These are phyloP conservation scores for Penicillium expansum DNA, from an alignment of 2,329 filamentous ascomycete genomes.

Conservation along the genomic window DNA sequence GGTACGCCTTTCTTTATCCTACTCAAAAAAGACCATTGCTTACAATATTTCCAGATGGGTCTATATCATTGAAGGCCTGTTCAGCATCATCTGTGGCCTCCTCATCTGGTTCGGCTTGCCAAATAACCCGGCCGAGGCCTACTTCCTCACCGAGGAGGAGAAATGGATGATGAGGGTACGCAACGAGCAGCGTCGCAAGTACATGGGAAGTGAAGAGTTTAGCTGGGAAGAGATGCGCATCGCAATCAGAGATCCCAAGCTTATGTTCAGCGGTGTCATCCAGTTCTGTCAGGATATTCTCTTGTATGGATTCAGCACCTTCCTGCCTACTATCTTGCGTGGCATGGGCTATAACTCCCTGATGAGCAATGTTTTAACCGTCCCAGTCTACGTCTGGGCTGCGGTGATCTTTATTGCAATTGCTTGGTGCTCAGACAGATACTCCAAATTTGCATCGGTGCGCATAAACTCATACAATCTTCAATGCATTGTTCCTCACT, in stretches of 20 bases:
- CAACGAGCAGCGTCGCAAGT: constrained; percentile 44
- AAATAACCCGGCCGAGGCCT: constrained; percentile 48
- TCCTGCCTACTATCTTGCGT: constrained; percentile 56
- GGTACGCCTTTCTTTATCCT: constrained; percentile 30
- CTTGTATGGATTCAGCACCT: constrained; percentile 58
- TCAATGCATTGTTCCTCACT: constrained; percentile 2
- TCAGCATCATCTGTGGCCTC: constrained; percentile 44
- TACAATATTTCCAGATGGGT: constrained; percentile 38
- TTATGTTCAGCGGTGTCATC: constrained; percentile 50
- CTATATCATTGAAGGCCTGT: constrained; percentile 52
- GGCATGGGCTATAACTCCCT: constrained; percentile 53
- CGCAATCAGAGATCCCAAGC: constrained; percentile 46
- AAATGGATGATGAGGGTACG: constrained; percentile 52
- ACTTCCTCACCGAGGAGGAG: constrained; percentile 51
- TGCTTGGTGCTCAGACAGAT: constrained; percentile 48
- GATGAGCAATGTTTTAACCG: constrained; percentile 54
- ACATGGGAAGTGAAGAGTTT: constrained; percentile 47
- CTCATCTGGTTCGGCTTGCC: constrained; percentile 39
- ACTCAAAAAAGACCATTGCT: background rate
- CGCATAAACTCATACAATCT: background rate
- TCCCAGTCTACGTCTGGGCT: constrained; percentile 56
- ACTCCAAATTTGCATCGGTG: constrained; percentile 29
- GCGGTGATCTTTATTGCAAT: constrained; percentile 43
- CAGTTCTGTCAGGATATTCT: constrained; percentile 55
- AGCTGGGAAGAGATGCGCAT: constrained; percentile 11